These are phyloP conservation scores for Fibroporia radiculosa DNA, from an alignment of 768 basidiomycete genomes.

Conservation along the genomic window DNA sequence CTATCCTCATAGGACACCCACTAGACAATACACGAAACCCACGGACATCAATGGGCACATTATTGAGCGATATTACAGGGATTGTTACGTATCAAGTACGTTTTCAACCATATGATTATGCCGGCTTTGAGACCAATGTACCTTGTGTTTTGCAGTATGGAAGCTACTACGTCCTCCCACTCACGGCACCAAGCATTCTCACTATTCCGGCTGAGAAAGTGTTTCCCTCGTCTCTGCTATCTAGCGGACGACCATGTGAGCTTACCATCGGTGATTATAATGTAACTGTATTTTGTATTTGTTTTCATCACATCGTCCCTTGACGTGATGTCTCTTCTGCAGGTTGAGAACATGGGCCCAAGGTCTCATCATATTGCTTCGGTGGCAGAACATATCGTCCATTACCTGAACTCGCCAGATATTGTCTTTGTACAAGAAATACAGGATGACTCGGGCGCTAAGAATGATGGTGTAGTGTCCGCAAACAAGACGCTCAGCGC, in stretches of 20 bases:
- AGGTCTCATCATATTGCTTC: constrained; percentile 37
- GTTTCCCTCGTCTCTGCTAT: constrained; percentile 32
- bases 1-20: constrained; percentile 44
- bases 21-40: constrained; percentile 49
- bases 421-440: constrained; percentile 60
- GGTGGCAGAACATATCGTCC: constrained; percentile 47
- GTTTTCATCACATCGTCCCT: not conserved
- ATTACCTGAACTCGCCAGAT: constrained; percentile 43
- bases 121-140: no score
- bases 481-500: constrained; percentile 46
- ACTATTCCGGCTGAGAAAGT: constrained; percentile 28
- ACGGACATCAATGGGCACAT: constrained; percentile 36
- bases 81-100: constrained; percentile 44
- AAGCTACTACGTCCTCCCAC: constrained; percentile 49
- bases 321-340: not conserved
- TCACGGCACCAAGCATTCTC: constrained; percentile 43
- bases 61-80: constrained; percentile 44
- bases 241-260: constrained; percentile 30
- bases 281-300: constrained; percentile 21
- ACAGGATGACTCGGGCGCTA: constrained; percentile 48
- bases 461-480: constrained; percentile 43
- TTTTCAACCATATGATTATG: no score
- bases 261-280: constrained; percentile 58
- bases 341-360: constrained; percentile 54
- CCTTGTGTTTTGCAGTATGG: constrained; percentile 31